phyloP scores from a whole-genome alignment of 108 stramenopile genomes.

The Chaetoceros muelleri region DNA sequence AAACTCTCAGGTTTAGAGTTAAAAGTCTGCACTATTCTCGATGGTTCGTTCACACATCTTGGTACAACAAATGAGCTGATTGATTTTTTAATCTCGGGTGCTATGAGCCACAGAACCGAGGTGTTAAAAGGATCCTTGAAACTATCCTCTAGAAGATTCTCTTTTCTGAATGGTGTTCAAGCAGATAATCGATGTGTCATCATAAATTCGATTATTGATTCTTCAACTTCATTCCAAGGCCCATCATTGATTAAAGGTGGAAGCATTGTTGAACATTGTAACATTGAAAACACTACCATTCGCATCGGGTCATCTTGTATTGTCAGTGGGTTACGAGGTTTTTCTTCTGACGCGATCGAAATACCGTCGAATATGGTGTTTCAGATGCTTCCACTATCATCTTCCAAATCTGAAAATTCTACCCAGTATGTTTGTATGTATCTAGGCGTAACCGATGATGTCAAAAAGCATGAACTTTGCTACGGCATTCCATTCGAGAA shows the following conservation, averaged over 20 bases:
- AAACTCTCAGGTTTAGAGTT: constrained; percentile 28
- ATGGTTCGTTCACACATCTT: constrained; percentile 57
- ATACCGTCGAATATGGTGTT: constrained; percentile 37
- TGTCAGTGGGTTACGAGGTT: constrained; percentile 38
- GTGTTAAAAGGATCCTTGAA: not conserved
- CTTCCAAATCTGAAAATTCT: not conserved
- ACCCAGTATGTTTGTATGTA: constrained; percentile 38
- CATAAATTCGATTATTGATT: not conserved
- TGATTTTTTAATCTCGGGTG: constrained; percentile 35
- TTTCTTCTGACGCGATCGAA: not conserved
- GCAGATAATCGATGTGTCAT: not conserved
- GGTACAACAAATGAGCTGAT: constrained; percentile 65
- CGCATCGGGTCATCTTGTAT: constrained; percentile 35
- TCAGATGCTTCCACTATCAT: constrained; percentile 34
- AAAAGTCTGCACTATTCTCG: constrained; percentile 25
- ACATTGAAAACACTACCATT: constrained; percentile 9
- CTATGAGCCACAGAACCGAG: not conserved
- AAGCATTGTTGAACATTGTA: constrained; percentile 22
- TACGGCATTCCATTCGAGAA: constrained; percentile 37
- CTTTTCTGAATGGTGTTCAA: constrained; percentile 7
- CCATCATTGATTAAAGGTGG: constrained; percentile 4
- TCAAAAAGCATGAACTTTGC: constrained; percentile 33
- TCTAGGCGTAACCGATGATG: constrained; percentile 46
- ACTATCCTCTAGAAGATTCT: constrained; percentile 6
- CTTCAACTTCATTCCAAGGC: not conserved